phyloP scores from a whole-genome alignment of 805 yeast species.

The Schwanniomyces yamadae region DNA sequence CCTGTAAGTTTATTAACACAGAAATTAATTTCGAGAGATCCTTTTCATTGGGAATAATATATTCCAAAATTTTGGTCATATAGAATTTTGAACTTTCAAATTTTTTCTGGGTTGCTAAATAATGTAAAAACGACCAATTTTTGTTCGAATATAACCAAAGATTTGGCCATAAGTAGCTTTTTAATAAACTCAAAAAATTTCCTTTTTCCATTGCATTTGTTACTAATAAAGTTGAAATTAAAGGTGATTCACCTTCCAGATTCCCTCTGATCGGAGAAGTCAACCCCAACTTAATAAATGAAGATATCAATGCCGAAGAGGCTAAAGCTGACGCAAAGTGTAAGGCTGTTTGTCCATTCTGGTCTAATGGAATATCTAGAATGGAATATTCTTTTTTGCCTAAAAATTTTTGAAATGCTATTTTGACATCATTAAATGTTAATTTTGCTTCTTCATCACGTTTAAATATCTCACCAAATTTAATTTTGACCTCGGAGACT shows the following conservation, averaged over 20 bases:
- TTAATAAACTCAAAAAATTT: conserved; percentile 68
- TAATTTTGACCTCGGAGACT: conserved; percentile 30
- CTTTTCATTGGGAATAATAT: conserved; percentile 20
- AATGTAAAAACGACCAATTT: conserved; percentile 82
- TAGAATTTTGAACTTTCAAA: conserved; percentile 36
- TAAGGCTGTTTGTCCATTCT: conserved; percentile 40
- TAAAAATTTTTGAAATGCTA: conserved; percentile 22
- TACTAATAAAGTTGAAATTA: conserved; percentile 75
- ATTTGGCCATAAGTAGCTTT: conserved; percentile 63
- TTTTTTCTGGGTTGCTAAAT: conserved; percentile 58
- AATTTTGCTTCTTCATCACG: conserved; percentile 15
- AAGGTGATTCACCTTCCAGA: conserved; percentile 36
- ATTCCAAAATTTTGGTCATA: conserved; percentile 32
- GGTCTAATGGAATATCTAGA: conserved; percentile 39
- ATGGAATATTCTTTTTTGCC: conserved; percentile 13
- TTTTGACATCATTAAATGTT: conserved; percentile 21
- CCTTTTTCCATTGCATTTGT: conserved; percentile 80
- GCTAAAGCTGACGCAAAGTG: conserved; percentile 45
- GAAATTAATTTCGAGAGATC: conserved; percentile 19
- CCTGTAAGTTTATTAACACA: conserved; percentile 33
- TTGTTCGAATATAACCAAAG: conserved; percentile 50
- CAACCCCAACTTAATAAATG: conserved; percentile 33
- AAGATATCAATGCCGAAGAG: conserved; percentile 31
- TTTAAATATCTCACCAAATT: conserved; percentile 37
- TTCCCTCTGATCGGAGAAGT: conserved; percentile 42